Evolutionary conservation across 2,329 filamentous ascomycete genomes (phyloP), one percentile per base, ranked within the genome.

Genomic region (Ophiostoma montium): DNA sequence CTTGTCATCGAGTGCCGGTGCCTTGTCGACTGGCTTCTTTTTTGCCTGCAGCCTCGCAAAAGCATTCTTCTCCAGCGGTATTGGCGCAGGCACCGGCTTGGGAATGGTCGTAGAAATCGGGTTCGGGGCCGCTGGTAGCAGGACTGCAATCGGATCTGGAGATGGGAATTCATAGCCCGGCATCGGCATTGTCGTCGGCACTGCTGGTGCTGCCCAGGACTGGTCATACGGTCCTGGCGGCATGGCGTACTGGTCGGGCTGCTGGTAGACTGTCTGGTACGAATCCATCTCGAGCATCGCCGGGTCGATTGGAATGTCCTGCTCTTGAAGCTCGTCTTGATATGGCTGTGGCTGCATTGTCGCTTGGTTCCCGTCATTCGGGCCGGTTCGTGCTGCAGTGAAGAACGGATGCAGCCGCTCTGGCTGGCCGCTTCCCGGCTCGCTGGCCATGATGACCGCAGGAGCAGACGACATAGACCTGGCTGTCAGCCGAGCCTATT

Each of bases 401-500:
- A 78, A 78, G 62, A 78, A 76, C 16, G 75, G 75, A 55, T 78
- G 75, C 35, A 78, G 57, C 54, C 72, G 75, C 57, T 68, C 70
- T 21, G 52, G 46, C 46, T 43, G 54, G 19, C 46, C 65, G 52
- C 57, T 59, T 47, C 62, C 54, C 50, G 59, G 63, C 58, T 65
- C 62, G 49, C 65, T 65, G 54, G 63, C 62, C 73, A 75, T 76
- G 45, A 60, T 65, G 56, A 63, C 62, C 49, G 68, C 60, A 50
- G 66, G 56, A 39, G 67, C 58, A 38, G 66, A 61, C 61, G 65
- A 67, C 70, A 73, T 74, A 55, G 62, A 61, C 36, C 49, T 52
- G 35, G 4, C 2, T 9, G 10, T 42, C n/a, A 42, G 39, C 8
- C 3, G 4, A 12, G 11, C 15, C 16, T 13, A 10, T 6, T 30